Evolutionary conservation across 495 filamentous ascomycete genomes (phyloP).

Genomic region (Daldinia bambusicola): DNA sequence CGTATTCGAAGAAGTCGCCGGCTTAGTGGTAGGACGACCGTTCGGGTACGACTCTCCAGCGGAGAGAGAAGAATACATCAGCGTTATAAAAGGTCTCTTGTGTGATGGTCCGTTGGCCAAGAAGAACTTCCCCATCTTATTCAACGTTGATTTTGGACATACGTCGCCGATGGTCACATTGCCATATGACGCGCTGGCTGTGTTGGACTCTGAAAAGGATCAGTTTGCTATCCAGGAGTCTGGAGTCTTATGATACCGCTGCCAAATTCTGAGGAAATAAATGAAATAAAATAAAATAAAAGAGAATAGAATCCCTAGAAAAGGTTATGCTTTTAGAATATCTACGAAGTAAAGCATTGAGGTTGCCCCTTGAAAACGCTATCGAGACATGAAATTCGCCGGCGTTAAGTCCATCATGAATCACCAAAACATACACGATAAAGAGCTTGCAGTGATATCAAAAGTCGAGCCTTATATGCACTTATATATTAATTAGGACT

Average conservation of each 20-base stretch:
- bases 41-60: constrained; percentile 42
- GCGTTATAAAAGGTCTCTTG: constrained; percentile 39
- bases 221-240: not conserved
- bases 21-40: constrained; percentile 50
- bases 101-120: constrained; percentile 36
- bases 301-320: no score
- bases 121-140: constrained; percentile 10
- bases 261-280: no score
- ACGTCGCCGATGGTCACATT: not conserved
- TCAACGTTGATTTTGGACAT: not conserved
- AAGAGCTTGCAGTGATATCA: no score
- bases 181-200: not conserved
- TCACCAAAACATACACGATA: no score
- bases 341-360: no score
- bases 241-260: not conserved
- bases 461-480: no score
- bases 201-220: not conserved
- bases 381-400: not conserved
- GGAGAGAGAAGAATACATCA: constrained; percentile 34
- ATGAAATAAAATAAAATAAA: no score
- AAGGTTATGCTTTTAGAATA: no score
- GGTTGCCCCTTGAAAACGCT: not conserved
- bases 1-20: constrained; percentile 46
- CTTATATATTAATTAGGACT: no score
- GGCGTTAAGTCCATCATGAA: not conserved